phyloP scores from a whole-genome alignment of 805 yeast species.

The Saccharomycopsis babjevae region DNA sequence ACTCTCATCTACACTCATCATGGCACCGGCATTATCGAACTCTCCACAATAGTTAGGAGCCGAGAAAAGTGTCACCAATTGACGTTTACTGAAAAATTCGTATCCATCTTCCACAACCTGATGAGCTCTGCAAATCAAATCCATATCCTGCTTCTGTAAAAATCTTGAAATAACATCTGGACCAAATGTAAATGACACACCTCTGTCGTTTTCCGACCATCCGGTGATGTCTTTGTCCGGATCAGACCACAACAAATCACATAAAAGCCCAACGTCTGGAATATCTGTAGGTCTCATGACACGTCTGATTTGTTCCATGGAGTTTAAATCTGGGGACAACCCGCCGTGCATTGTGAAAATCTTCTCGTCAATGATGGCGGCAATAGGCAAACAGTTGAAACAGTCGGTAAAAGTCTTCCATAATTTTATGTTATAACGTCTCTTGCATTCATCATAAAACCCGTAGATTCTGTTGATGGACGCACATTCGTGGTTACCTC shows the following conservation, averaged over 20 bases:
- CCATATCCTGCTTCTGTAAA: slow-evolving; percentile 95
- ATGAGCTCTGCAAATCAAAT: slow-evolving; percentile 95
- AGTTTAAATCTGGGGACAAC: slow-evolving; percentile 89
- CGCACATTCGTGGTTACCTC: slow-evolving; percentile 99
- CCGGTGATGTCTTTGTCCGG: slow-evolving; percentile 98
- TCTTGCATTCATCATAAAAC: slow-evolving; percentile 95
- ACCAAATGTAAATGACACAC: slow-evolving; percentile 99
- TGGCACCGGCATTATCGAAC: slow-evolving; percentile 98
- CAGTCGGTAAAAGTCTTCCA: slow-evolving; percentile 99
- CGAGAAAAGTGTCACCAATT: slow-evolving; percentile 85
- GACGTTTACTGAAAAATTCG: slow-evolving; percentile 93
- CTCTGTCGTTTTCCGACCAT: slow-evolving; percentile 98
- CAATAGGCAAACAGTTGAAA: slow-evolving; percentile 96
- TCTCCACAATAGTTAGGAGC: slow-evolving; percentile 99
- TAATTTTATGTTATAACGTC: slow-evolving; percentile 94
- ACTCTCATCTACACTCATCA: slow-evolving; percentile 98
- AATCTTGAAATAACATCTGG: slow-evolving; percentile 97
- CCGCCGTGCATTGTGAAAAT: slow-evolving; percentile 99
- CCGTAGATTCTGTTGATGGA: slow-evolving; percentile 97
- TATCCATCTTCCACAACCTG: slow-evolving; percentile 99
- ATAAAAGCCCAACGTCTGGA: slow-evolving; percentile 93
- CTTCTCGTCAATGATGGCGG: slow-evolving; percentile 96
- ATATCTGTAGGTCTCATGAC: slow-evolving; percentile 99
- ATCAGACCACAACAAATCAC: slow-evolving; percentile 96
- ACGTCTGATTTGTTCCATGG: slow-evolving; percentile 97